A percentile compares a stretch with the other conserved stretches of the same genome.
Evolutionary conservation across 1,284 basidiomycete species (phyloP).

Genomic region (Ustilago shanxiensis): DNA sequence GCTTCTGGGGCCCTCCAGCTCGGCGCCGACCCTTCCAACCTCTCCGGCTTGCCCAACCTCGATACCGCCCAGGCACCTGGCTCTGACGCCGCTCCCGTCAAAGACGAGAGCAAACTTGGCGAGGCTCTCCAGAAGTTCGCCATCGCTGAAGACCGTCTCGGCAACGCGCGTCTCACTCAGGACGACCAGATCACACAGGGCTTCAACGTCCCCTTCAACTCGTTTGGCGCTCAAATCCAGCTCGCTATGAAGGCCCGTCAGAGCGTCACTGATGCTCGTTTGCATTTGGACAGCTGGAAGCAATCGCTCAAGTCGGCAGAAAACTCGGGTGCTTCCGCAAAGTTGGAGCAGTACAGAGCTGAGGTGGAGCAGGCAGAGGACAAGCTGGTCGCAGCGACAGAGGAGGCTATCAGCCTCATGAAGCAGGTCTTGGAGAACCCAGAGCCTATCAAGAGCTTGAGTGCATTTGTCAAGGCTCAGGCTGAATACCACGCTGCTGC

Average conservation of each 20-base stretch:
- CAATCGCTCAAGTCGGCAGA: constrained; percentile 65
- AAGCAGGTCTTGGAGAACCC: constrained; percentile 97
- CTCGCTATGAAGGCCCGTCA: constrained; percentile 67
- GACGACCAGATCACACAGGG: constrained; percentile 80
- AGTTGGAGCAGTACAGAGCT: constrained; percentile 56
- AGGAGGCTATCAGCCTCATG: constrained; percentile 97
- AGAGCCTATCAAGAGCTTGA: constrained; percentile 92
- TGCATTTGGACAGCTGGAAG: constrained; percentile 68
- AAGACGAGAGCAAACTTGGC: constrained; percentile 71
- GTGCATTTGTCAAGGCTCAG: constrained; percentile 90
- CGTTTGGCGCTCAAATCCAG: constrained; percentile 67
- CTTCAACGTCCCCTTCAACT: constrained; percentile 87
- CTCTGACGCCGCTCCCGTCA: constrained; percentile 22
- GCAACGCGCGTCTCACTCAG: constrained; percentile 85
- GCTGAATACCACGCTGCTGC: constrained; percentile 85
- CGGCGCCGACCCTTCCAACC: constrained; percentile 58
- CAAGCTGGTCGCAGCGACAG: constrained; percentile 90
- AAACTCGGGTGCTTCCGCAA: constrained; percentile 45
- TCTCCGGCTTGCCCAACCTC: constrained; percentile 54
- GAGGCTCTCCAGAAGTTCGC: constrained; percentile 84
- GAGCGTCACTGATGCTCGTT: constrained; percentile 64
- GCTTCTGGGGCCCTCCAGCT: constrained; percentile 78
- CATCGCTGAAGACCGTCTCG: constrained; percentile 86
- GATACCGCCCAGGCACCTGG: constrained; percentile 42
- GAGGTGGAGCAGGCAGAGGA: constrained; percentile 70